Conservation (phyloP, 2,329 filamentous ascomycete species). For the Colletotrichum eleusines region DNA sequence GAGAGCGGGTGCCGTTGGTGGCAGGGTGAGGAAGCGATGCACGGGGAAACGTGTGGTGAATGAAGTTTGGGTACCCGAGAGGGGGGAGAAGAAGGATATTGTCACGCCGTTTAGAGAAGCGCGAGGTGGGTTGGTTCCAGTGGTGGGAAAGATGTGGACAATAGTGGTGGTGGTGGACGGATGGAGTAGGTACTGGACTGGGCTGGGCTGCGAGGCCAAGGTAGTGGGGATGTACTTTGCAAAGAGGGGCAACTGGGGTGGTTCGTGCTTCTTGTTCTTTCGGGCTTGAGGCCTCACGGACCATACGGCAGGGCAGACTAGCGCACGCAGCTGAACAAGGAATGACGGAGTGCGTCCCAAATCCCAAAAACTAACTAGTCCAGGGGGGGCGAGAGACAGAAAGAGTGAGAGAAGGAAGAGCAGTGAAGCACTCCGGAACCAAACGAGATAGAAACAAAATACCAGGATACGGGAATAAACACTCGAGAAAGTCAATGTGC, state of each 20-base stretch:
- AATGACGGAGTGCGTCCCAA: conserved; percentile 42
- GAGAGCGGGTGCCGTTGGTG: conserved; percentile 22
- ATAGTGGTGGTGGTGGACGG: conserved; percentile 10
- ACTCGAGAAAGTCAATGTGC: neutral
- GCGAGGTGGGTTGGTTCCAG: conserved; percentile 34
- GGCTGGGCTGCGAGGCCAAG: neutral
- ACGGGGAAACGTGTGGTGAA: conserved; percentile 16
- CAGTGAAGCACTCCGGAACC: neutral
- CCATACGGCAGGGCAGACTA: conserved; percentile 40
- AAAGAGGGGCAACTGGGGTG: conserved; percentile 34
- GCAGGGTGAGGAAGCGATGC: conserved; percentile 10
- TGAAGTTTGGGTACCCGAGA: conserved; percentile 34
- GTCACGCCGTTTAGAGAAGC: conserved; percentile 34
- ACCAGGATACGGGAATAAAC: neutral
- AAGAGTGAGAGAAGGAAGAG: neutral
- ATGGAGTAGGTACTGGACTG: no score
- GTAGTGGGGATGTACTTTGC: conserved; percentile 37
- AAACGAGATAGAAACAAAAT: neutral
- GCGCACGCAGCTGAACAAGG: conserved; percentile 39
- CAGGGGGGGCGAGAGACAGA: neutral
- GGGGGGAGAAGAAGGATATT: conserved; percentile 32
- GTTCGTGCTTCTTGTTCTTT: conserved; percentile 23
- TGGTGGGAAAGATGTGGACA: conserved; percentile 33
- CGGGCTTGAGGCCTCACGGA: conserved; percentile 38
- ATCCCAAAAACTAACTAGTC: conserved; percentile 17